Percentiles rank a stretch among this genome's conserved stretches.
These are phyloP conservation scores for Thalassia testudinum DNA, from an alignment of 116 monocot species.

Conservation along the genomic window DNA sequence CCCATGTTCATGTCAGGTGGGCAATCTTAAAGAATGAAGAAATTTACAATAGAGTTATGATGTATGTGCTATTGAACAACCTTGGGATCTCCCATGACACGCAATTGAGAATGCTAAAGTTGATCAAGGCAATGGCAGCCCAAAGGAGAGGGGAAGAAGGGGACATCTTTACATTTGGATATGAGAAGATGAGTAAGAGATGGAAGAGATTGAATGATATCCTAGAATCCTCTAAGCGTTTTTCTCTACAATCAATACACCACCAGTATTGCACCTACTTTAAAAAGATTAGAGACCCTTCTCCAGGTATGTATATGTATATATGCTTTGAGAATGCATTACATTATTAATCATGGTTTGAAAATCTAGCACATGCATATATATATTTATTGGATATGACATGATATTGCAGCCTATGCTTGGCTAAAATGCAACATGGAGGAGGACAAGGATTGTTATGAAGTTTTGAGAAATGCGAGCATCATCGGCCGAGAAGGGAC, in stretches of 20 bases:
- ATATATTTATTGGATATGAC: not conserved
- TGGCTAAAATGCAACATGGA: conserved; percentile 76
- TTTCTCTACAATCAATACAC: conserved; percentile 47
- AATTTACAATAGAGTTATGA: conserved; percentile 14
- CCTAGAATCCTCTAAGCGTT: conserved; percentile 33
- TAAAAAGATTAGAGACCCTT: conserved; percentile 35
- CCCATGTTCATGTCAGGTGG: conserved; percentile 27
- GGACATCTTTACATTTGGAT: conserved; percentile 59
- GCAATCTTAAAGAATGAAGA: conserved; percentile 42
- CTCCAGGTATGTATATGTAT: conserved; percentile 36
- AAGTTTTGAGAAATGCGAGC: conserved; percentile 22
- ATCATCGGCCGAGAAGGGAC: conserved; percentile 38
- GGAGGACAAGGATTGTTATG: conserved; percentile 52
- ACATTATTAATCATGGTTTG: not conserved
- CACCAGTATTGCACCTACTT: conserved; percentile 65
- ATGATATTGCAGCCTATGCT: conserved; percentile 41
- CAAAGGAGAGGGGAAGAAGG: conserved; percentile 10
- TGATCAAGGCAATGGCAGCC: conserved; percentile 39
- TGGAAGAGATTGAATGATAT: conserved; percentile 39
- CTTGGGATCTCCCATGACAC: conserved; percentile 51
- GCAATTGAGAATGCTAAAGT: conserved; percentile 47
- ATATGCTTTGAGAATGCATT: not conserved
- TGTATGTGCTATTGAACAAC: conserved; percentile 22
- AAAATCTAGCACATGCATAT: no score
- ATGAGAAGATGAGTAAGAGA: conserved; percentile 19